Evolutionary conservation across 495 filamentous ascomycete genomes (phyloP), one percentile per base, ranked within the genome.

Genomic region (Talaromyces ruber): DNA sequence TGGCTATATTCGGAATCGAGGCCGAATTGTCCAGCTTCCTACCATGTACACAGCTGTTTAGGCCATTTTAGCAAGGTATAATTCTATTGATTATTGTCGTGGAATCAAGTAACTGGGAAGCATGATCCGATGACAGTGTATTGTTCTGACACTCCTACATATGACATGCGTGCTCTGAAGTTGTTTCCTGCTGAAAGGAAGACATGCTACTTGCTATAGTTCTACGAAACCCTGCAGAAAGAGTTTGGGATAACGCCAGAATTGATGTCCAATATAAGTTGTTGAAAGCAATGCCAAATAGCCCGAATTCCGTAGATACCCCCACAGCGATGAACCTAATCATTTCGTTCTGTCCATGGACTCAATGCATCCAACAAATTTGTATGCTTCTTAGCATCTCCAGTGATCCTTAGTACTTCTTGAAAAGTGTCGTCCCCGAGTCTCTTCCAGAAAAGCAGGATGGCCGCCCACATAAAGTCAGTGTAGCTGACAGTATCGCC

Each of bases 381-480:
- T 61, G 64, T 26, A 61, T 80, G 78, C 25, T 59, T 64, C 25
- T 68, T 58, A 9, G 61, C 53, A 54, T 76, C 72, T 6, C 77
- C 77, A 29, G 45, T 70, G 52, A 54, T 68, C 57, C 67, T 64
- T 62, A 79, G 63, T 29, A 68, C n/a, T 34, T 67, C 63, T 57
- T 70, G 63, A 52, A 69, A 74, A 8, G 68, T 60, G 14, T 68
- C 74, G 30, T 71, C 70, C 30, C 72, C 77, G 22, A 76, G 28
- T 8, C 63, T 57, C 59, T 74, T 66, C 26, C 65, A 59, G 57
- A 72, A 76, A 11, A 71, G 56, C 52, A 77, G 58, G 16, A 71
- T 66, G 2, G 67, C 67, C 1, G 71, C 72, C 30, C 79, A 60
- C 8, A 76, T 65, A 22, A 82, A 65, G 63, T 82, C 73, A 32